Conservation (phyloP, 192 early-diverging fungal genomes). For the Gryganskiella cystojenkinii region DNA sequence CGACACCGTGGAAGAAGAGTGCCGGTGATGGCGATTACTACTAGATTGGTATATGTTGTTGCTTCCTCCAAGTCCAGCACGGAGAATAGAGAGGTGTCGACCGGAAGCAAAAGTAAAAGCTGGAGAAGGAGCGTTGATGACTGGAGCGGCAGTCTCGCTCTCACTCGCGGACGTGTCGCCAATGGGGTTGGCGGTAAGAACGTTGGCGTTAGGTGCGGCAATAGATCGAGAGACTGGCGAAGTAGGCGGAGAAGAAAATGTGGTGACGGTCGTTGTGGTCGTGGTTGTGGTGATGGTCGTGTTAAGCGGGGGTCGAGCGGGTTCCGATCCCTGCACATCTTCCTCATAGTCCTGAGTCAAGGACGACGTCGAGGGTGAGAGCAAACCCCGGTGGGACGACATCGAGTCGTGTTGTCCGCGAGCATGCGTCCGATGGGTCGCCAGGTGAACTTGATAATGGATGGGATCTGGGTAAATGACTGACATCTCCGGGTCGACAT, state of each 20-base stretch:
- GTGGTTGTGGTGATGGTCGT: constrained; percentile 18
- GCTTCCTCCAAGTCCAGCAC: constrained; percentile 8
- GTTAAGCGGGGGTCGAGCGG: background rate
- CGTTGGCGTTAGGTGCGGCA: background rate
- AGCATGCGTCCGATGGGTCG: background rate
- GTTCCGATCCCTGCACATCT: background rate
- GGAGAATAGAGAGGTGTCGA: constrained; percentile 9
- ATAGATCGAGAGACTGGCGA: background rate
- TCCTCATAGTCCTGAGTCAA: background rate
- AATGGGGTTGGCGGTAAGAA: constrained; percentile 2
- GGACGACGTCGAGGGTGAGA: background rate
- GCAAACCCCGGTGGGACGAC: constrained; percentile 15
- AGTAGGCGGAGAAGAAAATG: background rate
- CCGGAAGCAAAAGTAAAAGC: constrained; percentile 2
- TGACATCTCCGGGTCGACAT: constrained; percentile 19
- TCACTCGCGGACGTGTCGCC: no score
- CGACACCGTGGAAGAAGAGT: no score
- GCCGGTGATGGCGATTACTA: no score
- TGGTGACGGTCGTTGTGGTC: constrained; percentile 18
- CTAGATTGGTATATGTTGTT: constrained; percentile 12
- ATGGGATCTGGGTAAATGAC: constrained; percentile 13
- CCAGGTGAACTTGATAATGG: background rate
- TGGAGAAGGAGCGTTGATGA: constrained; percentile 25
- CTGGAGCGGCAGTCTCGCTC: constrained; percentile 4
- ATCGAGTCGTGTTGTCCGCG: background rate